Conservation (phyloP, 345 rosid species). For the Syzygium grande region DNA sequence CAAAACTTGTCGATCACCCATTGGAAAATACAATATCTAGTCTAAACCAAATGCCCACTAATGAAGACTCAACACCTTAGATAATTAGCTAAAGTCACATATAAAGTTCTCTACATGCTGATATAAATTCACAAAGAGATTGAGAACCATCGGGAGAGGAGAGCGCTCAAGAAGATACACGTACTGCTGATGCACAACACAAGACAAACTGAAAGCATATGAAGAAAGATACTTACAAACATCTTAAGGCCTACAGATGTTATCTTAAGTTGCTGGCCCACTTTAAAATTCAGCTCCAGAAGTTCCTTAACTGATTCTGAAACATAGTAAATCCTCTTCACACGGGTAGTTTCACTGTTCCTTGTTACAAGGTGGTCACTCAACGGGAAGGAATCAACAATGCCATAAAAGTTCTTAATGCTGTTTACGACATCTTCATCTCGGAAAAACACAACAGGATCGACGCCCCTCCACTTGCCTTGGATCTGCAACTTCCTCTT, state of each 20-base stretch:
- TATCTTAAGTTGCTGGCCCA: conserved; percentile 81
- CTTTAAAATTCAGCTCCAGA: conserved; percentile 62
- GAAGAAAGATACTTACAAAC: conserved; percentile 65
- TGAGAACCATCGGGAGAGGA: background rate
- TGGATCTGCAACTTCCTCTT: conserved; percentile 86
- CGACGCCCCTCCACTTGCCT: conserved; percentile 94
- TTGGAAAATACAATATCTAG: background rate
- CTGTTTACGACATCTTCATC: conserved; percentile 57
- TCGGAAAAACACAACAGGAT: conserved; percentile 75
- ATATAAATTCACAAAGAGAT: background rate
- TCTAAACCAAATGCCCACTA: background rate
- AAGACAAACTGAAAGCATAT: background rate
- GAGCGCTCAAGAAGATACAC: background rate
- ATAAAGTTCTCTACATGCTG: background rate
- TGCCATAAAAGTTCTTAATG: conserved; percentile 78
- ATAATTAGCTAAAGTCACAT: background rate
- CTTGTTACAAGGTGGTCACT: conserved; percentile 71
- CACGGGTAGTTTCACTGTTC: conserved; percentile 68
- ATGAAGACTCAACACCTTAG: background rate
- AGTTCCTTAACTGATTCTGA: conserved; percentile 76
- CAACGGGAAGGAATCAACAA: conserved; percentile 66
- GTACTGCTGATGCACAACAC: background rate
- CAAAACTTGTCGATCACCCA: background rate
- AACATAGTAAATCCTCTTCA: conserved; percentile 89
- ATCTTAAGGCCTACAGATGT: conserved; percentile 90